Conservation (phyloP, 768 basidiomycete species). For the Russula sp. region DNA sequence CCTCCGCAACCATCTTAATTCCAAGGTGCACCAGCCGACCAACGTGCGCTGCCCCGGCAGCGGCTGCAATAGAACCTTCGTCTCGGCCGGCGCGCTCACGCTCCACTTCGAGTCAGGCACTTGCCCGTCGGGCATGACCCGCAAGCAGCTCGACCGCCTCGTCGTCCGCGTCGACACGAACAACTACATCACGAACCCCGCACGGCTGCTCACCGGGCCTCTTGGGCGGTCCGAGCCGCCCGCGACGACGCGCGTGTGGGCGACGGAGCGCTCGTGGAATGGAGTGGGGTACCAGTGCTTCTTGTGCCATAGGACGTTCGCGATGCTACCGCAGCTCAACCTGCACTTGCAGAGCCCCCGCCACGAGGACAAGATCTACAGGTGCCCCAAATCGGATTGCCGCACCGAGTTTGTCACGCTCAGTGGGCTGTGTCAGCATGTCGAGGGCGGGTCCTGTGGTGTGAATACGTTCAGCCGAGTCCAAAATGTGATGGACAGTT, state of each 20-base stretch:
- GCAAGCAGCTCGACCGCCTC: constrained; percentile 23
- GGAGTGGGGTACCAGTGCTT: constrained; percentile 51
- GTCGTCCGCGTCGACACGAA: constrained; percentile 5
- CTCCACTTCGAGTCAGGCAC: constrained; percentile 57
- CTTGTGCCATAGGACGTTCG: constrained; percentile 44
- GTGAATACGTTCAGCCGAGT: constrained; percentile 10
- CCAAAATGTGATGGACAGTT: constrained; percentile 1
- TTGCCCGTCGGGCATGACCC: constrained; percentile 45
- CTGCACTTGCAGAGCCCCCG: constrained; percentile 55
- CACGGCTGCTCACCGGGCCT: neutral
- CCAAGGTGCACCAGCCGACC: constrained; percentile 40
- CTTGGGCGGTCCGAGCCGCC: neutral
- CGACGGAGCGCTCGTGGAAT: constrained; percentile 38
- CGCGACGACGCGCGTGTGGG: constrained; percentile 15
- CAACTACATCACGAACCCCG: constrained; percentile 6
- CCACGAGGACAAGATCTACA: constrained; percentile 11
- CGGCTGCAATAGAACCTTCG: constrained; percentile 42
- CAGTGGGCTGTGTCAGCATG: constrained; percentile 13
- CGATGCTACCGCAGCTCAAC: constrained; percentile 41
- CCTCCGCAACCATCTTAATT: constrained; percentile 44
- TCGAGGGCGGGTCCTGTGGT: constrained; percentile 10
- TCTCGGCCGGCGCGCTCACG: constrained; percentile 46
- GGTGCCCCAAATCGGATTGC: constrained; percentile 9
- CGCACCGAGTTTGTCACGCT: constrained; percentile 25
- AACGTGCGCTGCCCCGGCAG: constrained; percentile 32